A percentile compares a stretch with the other conserved stretches of the same genome.
Conservation (phyloP, 352 stramenopile species). For the Pythium oligandrum region DNA sequence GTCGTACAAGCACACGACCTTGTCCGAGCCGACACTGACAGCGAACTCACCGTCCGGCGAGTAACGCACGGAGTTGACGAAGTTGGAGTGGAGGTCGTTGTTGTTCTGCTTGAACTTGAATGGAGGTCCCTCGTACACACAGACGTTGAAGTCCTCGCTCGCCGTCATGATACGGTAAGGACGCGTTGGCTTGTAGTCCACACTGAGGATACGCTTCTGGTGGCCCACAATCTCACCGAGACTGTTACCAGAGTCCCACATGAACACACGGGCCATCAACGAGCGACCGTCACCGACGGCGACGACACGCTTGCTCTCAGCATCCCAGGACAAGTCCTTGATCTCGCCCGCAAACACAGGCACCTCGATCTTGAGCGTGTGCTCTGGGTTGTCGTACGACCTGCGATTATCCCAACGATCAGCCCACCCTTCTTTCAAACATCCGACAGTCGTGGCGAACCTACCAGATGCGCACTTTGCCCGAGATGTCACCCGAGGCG, state of each 20-base stretch:
- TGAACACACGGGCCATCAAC: conserved; percentile 86
- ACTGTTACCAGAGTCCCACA: conserved; percentile 97
- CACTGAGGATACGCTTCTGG: conserved; percentile 90
- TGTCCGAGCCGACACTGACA: conserved; percentile 93
- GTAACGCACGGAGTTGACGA: conserved; percentile 95
- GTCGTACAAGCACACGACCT: conserved; percentile 94
- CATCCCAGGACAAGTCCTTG: conserved; percentile 94
- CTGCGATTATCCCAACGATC: conserved; percentile 11
- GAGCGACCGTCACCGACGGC: conserved; percentile 82
- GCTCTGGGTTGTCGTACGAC: conserved; percentile 96
- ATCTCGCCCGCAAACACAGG: conserved; percentile 87
- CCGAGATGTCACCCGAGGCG: conserved; percentile 84
- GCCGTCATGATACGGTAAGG: conserved; percentile 95
- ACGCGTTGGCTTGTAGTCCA: conserved; percentile 91
- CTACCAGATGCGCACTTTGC: conserved; percentile 93
- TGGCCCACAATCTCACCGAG: conserved; percentile 94
- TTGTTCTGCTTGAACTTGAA: conserved; percentile 95
- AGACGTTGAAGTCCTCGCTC: conserved; percentile 93
- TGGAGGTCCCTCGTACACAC: conserved; percentile 94
- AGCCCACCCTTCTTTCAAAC: not conserved
- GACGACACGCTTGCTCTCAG: conserved; percentile 93
- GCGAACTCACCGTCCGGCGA: conserved; percentile 86
- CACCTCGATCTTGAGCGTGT: conserved; percentile 94
- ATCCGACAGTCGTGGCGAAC: not conserved
- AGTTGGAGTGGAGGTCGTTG: conserved; percentile 93